Percentiles rank a stretch among this genome's conserved stretches.
These are phyloP conservation scores for Penicillium riverlandense DNA, from an alignment of 495 filamentous ascomycete species.

Conservation along the genomic window DNA sequence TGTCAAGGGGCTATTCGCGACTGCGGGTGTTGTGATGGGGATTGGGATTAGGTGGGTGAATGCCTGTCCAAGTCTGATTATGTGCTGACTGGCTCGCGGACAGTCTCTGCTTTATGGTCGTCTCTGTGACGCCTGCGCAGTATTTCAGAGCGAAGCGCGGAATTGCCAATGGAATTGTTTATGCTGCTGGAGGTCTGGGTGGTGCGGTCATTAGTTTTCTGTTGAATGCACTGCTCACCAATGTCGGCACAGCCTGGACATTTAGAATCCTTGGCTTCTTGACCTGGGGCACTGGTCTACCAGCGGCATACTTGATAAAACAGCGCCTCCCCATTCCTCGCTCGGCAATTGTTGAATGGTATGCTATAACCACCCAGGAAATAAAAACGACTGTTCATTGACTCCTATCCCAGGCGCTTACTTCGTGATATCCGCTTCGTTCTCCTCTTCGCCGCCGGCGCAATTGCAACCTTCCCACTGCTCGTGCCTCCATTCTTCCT, in stretches of 20 bases:
- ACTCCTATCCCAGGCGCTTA: conserved; percentile 26
- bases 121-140: conserved; percentile 43
- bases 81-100: conserved; percentile 16
- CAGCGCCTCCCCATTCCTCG: conserved; percentile 40
- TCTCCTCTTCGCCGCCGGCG: conserved; percentile 45
- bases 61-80: background rate
- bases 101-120: conserved; percentile 25
- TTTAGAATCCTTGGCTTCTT: conserved; percentile 45
- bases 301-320: conserved; percentile 51
- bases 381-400: background rate
- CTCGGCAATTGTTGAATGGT: conserved; percentile 45
- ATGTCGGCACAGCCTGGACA: conserved; percentile 45
- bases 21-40: conserved; percentile 46
- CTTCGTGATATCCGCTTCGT: conserved; percentile 44
- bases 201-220: conserved; percentile 43
- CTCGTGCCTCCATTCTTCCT: conserved; percentile 56
- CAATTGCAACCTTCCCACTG: conserved; percentile 54
- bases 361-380: background rate
- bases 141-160: conserved; percentile 49
- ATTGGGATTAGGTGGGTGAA: conserved; percentile 37
- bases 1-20: conserved; percentile 49
- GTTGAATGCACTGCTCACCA: conserved; percentile 36
- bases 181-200: conserved; percentile 46
- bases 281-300: conserved; percentile 41
- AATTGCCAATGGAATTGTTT: conserved; percentile 51